Evolutionary conservation across 768 basidiomycete species (phyloP).

Genomic region (Lactarius hengduanensis): DNA sequence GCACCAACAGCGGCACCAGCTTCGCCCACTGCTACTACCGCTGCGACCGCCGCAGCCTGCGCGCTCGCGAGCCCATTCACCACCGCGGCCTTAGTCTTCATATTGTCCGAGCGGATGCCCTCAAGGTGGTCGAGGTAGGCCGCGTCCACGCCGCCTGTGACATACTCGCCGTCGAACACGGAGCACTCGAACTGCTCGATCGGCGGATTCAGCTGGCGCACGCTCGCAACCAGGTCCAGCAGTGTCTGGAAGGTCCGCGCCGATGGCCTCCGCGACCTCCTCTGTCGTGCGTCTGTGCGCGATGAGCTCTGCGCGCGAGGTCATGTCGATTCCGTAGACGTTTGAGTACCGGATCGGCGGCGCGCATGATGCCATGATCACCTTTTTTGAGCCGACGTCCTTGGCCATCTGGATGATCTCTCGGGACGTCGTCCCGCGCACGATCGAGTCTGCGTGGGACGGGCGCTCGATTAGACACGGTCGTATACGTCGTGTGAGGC

Average conservation of each 20-base stretch:
- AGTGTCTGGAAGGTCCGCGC: slow-evolving; percentile 95
- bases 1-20: not conserved
- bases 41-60: slow-evolving; percentile 46
- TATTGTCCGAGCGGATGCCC: slow-evolving; percentile 76
- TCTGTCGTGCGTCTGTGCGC: slow-evolving; percentile 97
- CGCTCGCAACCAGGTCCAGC: slow-evolving; percentile 80
- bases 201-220: slow-evolving; percentile 76
- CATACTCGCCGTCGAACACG: slow-evolving; percentile 95
- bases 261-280: slow-evolving; percentile 92
- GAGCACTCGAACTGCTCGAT: slow-evolving; percentile 91
- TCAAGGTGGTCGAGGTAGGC: slow-evolving; percentile 77
- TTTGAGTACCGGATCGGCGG: slow-evolving; percentile 96
- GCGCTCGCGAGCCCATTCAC: slow-evolving; percentile 35
- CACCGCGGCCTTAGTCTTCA: slow-evolving; percentile 50
- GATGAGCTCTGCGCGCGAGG: slow-evolving; percentile 88
- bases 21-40: slow-evolving; percentile 36
- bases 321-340: slow-evolving; percentile 99
- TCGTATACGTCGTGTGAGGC: not conserved
- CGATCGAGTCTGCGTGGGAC: slow-evolving; percentile 79
- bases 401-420: slow-evolving; percentile 99
- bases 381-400: slow-evolving; percentile 95
- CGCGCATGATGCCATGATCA: slow-evolving; percentile 95
- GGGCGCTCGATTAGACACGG: too few species aligned
- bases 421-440: slow-evolving; percentile 96
- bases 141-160: slow-evolving; percentile 90